phyloP scores from a whole-genome alignment of 768 basidiomycete species.

The Roridomyces roridus region DNA sequence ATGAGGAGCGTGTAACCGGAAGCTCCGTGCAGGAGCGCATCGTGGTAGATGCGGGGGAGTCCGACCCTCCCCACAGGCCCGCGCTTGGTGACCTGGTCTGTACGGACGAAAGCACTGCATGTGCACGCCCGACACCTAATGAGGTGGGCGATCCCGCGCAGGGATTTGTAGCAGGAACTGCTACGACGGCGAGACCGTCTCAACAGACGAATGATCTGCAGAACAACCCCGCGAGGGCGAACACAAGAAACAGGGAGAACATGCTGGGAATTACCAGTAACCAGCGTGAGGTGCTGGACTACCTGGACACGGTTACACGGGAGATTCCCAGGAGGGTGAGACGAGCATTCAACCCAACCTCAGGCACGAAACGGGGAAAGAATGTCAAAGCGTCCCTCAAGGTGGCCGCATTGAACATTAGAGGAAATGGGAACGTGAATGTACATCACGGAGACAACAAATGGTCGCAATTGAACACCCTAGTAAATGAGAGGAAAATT shows the following conservation, averaged over 20 bases:
- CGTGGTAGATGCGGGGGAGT: constrained; percentile 4
- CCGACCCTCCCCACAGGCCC: background rate
- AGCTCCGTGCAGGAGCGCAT: constrained; percentile 4
- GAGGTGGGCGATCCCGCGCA: too few species aligned
- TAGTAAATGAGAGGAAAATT: constrained; percentile 6
- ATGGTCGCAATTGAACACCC: constrained; percentile 18
- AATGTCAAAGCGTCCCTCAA: constrained; percentile 12
- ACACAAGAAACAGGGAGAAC: too few species aligned
- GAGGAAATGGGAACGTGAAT: constrained; percentile 1
- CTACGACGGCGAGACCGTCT: too few species aligned
- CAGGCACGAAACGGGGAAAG: background rate
- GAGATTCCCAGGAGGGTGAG: too few species aligned
- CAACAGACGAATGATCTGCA: too few species aligned
- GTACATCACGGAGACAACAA: constrained; percentile 3
- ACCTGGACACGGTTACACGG: too few species aligned
- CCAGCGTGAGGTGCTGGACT: too few species aligned
- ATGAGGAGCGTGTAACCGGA: background rate
- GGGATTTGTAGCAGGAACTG: too few species aligned
- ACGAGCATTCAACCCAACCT: too few species aligned
- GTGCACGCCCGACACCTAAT: background rate
- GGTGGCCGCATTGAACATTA: constrained; percentile 19
- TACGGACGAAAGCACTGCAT: background rate
- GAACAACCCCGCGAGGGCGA: too few species aligned
- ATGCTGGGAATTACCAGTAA: too few species aligned
- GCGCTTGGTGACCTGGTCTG: background rate